Evolutionary conservation across 108 stramenopile species (phyloP), one percentile per base, ranked within the genome.

Genomic region (Bacterosira constricta): DNA sequence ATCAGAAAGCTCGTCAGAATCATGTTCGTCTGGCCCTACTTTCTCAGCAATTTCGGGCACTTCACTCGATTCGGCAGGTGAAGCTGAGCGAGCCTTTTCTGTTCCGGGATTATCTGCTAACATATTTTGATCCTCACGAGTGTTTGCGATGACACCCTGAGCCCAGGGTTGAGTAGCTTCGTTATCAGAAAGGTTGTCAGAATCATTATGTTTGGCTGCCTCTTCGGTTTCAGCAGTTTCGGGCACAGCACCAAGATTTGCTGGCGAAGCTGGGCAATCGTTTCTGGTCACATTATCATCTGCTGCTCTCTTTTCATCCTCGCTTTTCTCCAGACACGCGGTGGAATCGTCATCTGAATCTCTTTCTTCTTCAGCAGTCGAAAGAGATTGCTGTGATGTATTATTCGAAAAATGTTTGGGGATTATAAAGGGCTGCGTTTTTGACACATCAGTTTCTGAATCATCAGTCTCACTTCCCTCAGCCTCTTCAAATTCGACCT

Each of bases 381-480:
- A 27, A 4, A 30, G 17, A 7, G 41, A 36, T 21, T 18, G 10
- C 7, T 20, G 36, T 36, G 44, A 32, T 23, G 30, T 26, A 35
- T 45, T 42, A 17, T 41, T 47, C 3, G 35, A 46, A 15, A 58
- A 30, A 55, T 32, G 12, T 23, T 37, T 47, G 3, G 42, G 68
- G n/a, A 69, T 26, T 9, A 27, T 55, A 44, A 44, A 34, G 4
- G 66, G 66, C 41, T 54, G 66, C 21, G 68, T 58, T 36, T 56
- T 15, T 11, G 56, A 58, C 15, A 46, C 37, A 15, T 72, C 71
- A 34, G 49, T 56, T 54, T 11, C 57, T 0, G 31, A 39, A 15
- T 35, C 56, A 15, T 66, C 65, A n/a, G 35, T 35, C 32, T 41
- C 63, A 11, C 26, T 64, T 53, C 20, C 63, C 27, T 39, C 51